Evolutionary conservation across 257 asterid genomes (phyloP).

Genomic region (Solanum phureja): DNA sequence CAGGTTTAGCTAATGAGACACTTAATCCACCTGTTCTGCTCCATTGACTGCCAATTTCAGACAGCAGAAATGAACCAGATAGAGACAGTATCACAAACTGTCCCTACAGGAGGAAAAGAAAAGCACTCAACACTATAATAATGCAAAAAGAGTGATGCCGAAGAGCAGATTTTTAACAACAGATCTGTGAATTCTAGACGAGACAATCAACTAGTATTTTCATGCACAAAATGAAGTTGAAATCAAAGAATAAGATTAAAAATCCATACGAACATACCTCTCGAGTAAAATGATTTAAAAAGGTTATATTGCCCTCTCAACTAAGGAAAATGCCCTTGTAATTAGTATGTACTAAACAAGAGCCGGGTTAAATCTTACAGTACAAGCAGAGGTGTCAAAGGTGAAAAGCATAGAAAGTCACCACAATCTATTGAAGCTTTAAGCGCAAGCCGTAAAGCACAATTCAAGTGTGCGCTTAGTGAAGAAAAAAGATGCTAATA

Average conservation of each 20-base stretch:
- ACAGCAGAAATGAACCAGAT: slow-evolving; percentile 43
- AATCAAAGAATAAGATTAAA: not conserved
- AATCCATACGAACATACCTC: not conserved
- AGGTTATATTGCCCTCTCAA: not conserved
- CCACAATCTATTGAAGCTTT: not conserved
- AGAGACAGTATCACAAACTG: slow-evolving; percentile 47
- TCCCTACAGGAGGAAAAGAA: slow-evolving; percentile 16
- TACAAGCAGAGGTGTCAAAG: not conserved
- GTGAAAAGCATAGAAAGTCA: not conserved
- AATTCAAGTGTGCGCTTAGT: not conserved
- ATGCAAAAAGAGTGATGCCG: not conserved
- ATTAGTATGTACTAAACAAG: not conserved
- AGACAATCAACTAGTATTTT: not conserved
- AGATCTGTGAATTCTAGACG: not conserved
- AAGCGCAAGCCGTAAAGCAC: not conserved
- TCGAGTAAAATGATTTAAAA: not conserved
- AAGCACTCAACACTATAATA: not conserved
- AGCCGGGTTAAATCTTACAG: not conserved
- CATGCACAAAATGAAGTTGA: not conserved
- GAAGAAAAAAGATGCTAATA: not conserved
- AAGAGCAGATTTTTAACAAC: not conserved
- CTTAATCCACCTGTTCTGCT: slow-evolving; percentile 48
- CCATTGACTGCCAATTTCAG: slow-evolving; percentile 39
- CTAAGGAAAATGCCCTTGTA: not conserved
- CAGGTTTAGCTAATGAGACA: slow-evolving; percentile 38